A percentile compares a stretch with the other conserved stretches of the same genome.
Conservation (phyloP, 352 stramenopile genomes). For the Pythium sp. region DNA sequence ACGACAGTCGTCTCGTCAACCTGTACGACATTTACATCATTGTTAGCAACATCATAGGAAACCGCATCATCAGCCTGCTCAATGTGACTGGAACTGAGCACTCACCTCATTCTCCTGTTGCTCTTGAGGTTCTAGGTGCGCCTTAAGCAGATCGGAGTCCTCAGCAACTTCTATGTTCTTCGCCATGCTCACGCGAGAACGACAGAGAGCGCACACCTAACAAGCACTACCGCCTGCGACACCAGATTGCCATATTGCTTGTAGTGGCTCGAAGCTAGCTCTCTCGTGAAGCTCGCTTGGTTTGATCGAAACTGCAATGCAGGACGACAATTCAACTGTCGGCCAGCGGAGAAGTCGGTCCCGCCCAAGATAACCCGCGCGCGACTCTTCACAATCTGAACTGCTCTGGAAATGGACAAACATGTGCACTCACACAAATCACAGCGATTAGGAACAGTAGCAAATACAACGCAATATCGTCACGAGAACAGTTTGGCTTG, state of each 20-base stretch:
- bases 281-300: background rate
- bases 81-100: background rate
- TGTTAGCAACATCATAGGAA: background rate
- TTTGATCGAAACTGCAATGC: background rate
- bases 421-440: background rate
- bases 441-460: background rate
- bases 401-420: background rate
- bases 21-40: background rate
- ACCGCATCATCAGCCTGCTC: background rate
- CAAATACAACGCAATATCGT: background rate
- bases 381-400: conserved; percentile 4
- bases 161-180: background rate
- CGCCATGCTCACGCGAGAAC: background rate
- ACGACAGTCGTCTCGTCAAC: conserved; percentile 13
- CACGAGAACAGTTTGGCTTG: background rate
- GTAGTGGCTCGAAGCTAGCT: background rate
- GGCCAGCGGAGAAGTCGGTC: background rate
- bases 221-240: background rate
- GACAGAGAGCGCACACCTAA: background rate
- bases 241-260: background rate
- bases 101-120: conserved; percentile 3
- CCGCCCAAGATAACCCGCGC: background rate
- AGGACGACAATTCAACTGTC: background rate
- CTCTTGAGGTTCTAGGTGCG: background rate
- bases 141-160: background rate